phyloP scores from a whole-genome alignment of 495 filamentous ascomycete genomes.

The Xylaria nigripes region DNA sequence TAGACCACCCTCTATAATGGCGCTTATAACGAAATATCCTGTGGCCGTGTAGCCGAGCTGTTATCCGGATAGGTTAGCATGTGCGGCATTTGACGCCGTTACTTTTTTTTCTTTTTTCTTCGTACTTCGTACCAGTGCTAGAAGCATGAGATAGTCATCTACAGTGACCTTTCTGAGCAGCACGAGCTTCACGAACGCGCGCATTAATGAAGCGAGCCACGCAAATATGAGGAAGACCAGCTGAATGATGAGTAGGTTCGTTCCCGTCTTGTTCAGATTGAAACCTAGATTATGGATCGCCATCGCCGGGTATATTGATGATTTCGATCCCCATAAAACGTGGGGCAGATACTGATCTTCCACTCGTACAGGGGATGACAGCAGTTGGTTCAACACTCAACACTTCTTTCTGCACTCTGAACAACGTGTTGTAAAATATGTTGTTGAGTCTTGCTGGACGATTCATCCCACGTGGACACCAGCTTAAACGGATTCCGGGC shows the following conservation, averaged over 20 bases:
- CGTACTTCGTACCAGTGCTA: constrained; percentile 18
- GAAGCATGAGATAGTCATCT: constrained; percentile 26
- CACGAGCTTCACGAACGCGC: constrained; percentile 17
- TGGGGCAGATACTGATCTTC: background rate
- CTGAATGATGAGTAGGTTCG: constrained; percentile 18
- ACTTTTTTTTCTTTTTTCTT: background rate
- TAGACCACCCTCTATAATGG: constrained; percentile 3
- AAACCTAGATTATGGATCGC: constrained; percentile 8
- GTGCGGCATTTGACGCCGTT: background rate
- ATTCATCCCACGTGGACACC: background rate
- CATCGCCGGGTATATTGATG: background rate
- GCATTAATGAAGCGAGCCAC: constrained; percentile 17
- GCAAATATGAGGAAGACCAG: constrained; percentile 19
- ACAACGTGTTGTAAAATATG: background rate
- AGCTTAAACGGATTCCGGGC: background rate
- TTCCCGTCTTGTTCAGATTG: constrained; percentile 18
- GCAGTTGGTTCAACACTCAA: background rate
- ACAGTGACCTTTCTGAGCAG: constrained; percentile 14
- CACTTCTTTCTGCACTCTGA: background rate
- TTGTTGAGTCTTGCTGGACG: background rate
- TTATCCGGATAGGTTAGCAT: background rate
- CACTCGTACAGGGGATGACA: background rate
- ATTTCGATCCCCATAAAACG: background rate
- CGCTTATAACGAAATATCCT: constrained; percentile 8
- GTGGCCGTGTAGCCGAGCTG: constrained; percentile 11